Evolutionary conservation across 192 early-diverging fungal genomes (phyloP).

Genomic region (Rhizoclosmatium globosum): DNA sequence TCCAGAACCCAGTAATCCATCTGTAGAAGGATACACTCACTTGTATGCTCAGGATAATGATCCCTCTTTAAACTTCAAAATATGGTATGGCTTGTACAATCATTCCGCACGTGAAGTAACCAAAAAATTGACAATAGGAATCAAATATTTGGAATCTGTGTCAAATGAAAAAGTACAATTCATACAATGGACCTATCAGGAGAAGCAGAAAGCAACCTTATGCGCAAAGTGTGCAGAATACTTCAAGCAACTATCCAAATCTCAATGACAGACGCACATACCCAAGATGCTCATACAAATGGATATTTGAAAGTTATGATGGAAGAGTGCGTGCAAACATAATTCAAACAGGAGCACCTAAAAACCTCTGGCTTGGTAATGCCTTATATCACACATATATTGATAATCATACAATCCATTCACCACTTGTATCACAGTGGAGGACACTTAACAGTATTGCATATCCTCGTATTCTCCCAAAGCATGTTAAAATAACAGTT

Average conservation of each 20-base stretch:
- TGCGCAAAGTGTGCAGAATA: not conserved
- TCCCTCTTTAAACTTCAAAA: not conserved
- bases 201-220: not conserved
- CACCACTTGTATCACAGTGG: not conserved
- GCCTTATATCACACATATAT: not conserved
- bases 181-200: not conserved
- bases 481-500: not conserved
- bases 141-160: not conserved
- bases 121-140: not conserved
- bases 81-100: not conserved
- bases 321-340: not conserved
- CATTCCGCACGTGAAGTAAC: not conserved
- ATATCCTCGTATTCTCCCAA: not conserved
- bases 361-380: not conserved
- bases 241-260: not conserved
- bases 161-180: not conserved
- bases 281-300: not conserved
- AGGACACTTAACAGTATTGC: not conserved
- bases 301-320: constrained; percentile 1
- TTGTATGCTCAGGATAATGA: not conserved
- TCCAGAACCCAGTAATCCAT: not conserved
- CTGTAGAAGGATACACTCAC: not conserved
- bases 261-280: not conserved
- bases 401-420: no score
- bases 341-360: not conserved